These are phyloP conservation scores for Fusarium setosum DNA, from an alignment of 2,329 filamentous ascomycete genomes.

Conservation along the genomic window DNA sequence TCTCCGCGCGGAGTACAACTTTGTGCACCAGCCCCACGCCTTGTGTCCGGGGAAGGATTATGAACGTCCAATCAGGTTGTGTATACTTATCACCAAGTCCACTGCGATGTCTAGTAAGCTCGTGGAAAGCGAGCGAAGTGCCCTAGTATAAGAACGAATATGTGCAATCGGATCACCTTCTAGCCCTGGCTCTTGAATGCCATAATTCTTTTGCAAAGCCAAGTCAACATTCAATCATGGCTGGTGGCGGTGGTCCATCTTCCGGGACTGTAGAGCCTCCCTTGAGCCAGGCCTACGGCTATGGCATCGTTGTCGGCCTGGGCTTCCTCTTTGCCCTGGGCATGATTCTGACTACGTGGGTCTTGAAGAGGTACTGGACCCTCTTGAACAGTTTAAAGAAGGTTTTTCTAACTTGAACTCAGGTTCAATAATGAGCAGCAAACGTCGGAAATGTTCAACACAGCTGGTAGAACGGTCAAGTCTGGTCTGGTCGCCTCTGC, in stretches of 20 bases:
- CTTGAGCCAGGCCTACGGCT: conserved; percentile 73
- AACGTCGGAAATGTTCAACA: conserved; percentile 93
- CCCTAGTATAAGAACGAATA: neutral
- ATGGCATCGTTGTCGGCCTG: conserved; percentile 81
- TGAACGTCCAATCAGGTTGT: neutral
- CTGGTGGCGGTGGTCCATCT: conserved; percentile 31
- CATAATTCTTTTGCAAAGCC: neutral
- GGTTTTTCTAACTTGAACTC: conserved; percentile 13
- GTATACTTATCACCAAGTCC: neutral
- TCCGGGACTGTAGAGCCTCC: conserved; percentile 42
- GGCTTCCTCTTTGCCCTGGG: conserved; percentile 80
- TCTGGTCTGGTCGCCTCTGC: conserved; percentile 88
- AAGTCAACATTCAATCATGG: conserved; percentile 14
- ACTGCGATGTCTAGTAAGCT: neutral
- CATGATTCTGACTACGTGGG: conserved; percentile 57
- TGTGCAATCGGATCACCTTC: neutral
- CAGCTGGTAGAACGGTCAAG: conserved; percentile 88
- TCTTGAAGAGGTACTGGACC: conserved; percentile 13
- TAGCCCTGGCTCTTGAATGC: neutral
- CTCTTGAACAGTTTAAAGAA: neutral
- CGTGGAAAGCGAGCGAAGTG: neutral
- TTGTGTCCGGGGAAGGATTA: neutral
- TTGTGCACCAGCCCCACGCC: neutral
- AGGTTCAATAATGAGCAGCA: conserved; percentile 75
- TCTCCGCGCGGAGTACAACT: neutral